These are phyloP conservation scores for Albatrellus ellisii DNA, from an alignment of 768 basidiomycete genomes.

Conservation along the genomic window DNA sequence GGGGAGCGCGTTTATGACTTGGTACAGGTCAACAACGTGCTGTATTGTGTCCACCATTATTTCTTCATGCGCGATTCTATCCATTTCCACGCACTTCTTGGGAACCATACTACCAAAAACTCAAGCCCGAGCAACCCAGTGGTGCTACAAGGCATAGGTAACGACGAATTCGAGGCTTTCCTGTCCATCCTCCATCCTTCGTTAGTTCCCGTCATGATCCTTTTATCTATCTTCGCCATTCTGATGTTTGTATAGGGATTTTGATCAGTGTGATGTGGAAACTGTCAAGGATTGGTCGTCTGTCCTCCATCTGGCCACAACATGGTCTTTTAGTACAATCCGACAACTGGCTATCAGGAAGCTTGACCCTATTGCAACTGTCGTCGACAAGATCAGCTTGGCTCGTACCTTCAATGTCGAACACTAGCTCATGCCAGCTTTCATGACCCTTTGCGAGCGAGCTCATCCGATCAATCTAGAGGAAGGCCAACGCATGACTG, in stretches of 20 bases:
- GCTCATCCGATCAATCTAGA: slow-evolving; percentile 22
- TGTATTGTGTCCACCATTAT: slow-evolving; percentile 9
- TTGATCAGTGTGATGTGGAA: slow-evolving; percentile 42
- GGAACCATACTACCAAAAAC: no score
- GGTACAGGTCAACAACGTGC: background rate
- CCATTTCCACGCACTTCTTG: slow-evolving; percentile 1
- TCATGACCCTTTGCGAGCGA: slow-evolving; percentile 23
- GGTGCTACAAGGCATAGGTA: slow-evolving; percentile 1
- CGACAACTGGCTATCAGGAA: slow-evolving; percentile 39
- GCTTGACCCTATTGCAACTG: slow-evolving; percentile 30
- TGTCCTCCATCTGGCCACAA: slow-evolving; percentile 38
- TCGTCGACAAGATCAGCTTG: slow-evolving; percentile 31
- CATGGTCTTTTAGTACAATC: slow-evolving; percentile 43
- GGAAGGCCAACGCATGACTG: slow-evolving; percentile 30
- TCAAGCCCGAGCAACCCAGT: no score
- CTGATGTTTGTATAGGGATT: slow-evolving; percentile 26
- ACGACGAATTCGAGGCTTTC: slow-evolving; percentile 9
- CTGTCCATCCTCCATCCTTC: slow-evolving; percentile 12
- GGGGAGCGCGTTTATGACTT: no score
- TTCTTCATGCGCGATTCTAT: slow-evolving; percentile 6
- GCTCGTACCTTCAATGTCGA: slow-evolving; percentile 24
- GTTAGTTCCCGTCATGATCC: slow-evolving; percentile 8
- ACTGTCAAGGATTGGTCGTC: slow-evolving; percentile 38
- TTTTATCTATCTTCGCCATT: background rate
- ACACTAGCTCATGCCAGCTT: slow-evolving; percentile 24